Evolutionary conservation across 345 rosid species (phyloP).

Genomic region (Rhizophora apiculata): DNA sequence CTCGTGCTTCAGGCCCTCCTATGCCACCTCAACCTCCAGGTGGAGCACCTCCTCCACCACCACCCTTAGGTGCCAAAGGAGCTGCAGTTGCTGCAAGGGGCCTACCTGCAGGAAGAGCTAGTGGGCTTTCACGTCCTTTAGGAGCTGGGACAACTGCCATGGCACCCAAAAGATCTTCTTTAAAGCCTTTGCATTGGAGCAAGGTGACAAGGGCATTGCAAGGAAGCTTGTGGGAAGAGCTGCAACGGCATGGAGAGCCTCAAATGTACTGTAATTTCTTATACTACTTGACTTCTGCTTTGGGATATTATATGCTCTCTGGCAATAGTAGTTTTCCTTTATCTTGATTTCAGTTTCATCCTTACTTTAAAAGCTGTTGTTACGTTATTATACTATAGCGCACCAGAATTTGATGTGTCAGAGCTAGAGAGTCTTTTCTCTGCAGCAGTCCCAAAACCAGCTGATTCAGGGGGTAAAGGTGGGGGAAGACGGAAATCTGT

Average conservation of each 20-base stretch:
- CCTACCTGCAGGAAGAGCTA: conserved; percentile 56
- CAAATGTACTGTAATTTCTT: conserved; percentile 56
- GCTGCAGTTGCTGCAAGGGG: conserved; percentile 32
- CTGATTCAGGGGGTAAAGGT: conserved; percentile 47
- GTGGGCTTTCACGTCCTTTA: conserved; percentile 57
- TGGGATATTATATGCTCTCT: conserved; percentile 14
- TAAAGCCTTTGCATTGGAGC: conserved; percentile 98
- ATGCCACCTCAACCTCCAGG: conserved; percentile 69
- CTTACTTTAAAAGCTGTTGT: background rate
- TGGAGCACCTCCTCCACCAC: conserved; percentile 76
- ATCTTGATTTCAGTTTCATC: background rate
- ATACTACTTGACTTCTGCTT: conserved; percentile 23
- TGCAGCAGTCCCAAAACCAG: conserved; percentile 73
- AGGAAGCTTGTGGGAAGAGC: conserved; percentile 99
- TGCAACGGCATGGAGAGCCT: conserved; percentile 83
- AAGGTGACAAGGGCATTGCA: conserved; percentile 94
- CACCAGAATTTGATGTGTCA: conserved; percentile 88
- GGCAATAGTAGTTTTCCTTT: conserved; percentile 9
- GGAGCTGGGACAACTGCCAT: conserved; percentile 48
- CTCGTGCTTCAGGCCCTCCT: conserved; percentile 51
- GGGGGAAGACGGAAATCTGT: conserved; percentile 54
- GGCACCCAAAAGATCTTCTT: conserved; percentile 68
- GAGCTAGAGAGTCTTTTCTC: conserved; percentile 92
- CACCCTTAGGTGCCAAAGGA: conserved; percentile 57
- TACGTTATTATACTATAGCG: conserved; percentile 33